phyloP scores from a whole-genome alignment of 768 basidiomycete genomes.

The Tulasnella sp. region DNA sequence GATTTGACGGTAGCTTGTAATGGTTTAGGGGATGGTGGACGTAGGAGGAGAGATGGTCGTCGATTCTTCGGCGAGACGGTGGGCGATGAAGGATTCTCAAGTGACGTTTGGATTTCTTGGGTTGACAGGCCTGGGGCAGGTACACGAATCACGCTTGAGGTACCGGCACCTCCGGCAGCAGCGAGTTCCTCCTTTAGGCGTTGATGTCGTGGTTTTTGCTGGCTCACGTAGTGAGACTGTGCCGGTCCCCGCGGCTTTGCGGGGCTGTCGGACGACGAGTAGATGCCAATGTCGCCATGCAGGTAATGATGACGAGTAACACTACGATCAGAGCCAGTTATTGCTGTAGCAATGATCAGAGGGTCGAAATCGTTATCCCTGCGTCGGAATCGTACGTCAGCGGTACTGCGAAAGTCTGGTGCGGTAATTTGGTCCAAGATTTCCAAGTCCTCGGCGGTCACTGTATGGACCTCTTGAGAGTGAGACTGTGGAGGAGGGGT shows the following conservation, averaged over 20 bases:
- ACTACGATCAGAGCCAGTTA: constrained; percentile 58
- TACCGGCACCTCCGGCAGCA: not conserved
- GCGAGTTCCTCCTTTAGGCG: constrained; percentile 35
- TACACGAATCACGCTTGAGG: not conserved
- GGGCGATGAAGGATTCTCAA: not conserved
- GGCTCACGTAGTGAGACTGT: constrained; percentile 54
- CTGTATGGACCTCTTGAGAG: constrained; percentile 1
- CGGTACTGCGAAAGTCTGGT: constrained; percentile 22
- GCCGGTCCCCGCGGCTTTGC: constrained; percentile 42
- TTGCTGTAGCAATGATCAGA: constrained; percentile 66
- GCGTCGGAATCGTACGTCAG: constrained; percentile 36
- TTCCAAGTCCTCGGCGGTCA: constrained; percentile 45
- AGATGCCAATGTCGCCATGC: constrained; percentile 62
- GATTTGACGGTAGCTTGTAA: not conserved
- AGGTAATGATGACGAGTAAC: constrained; percentile 80
- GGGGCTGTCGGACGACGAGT: constrained; percentile 46
- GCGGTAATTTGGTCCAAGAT: constrained; percentile 61
- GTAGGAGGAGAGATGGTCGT: constrained; percentile 18
- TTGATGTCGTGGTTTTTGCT: constrained; percentile 63
- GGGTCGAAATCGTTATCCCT: constrained; percentile 73
- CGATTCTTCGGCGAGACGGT: constrained; percentile 8
- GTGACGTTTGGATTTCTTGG: not conserved
- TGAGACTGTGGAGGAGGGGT: constrained; percentile 4
- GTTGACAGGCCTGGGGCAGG: not conserved
- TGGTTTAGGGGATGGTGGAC: constrained; percentile 3